Conservation (phyloP, 441 rosid species). For the Pelargonium citronellum region DNA sequence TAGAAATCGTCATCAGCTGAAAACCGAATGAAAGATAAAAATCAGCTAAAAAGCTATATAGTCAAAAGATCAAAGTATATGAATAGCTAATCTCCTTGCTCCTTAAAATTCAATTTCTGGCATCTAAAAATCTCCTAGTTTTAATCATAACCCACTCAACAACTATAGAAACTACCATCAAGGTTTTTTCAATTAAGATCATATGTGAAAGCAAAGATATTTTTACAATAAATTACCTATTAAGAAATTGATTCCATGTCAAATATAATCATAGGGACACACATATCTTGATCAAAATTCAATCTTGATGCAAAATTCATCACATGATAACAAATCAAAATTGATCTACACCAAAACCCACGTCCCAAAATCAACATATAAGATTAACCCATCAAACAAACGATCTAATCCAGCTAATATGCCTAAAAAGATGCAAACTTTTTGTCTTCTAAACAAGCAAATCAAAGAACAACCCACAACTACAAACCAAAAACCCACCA, state of each 20-base stretch:
- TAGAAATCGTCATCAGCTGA: constrained; percentile 70
- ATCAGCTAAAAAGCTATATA: background rate
- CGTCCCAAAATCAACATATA: background rate
- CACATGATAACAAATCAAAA: background rate
- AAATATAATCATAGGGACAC: too few relatives aligned
- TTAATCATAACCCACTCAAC: too few relatives aligned
- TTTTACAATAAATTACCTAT: background rate
- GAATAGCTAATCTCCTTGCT: background rate
- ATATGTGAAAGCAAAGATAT: background rate
- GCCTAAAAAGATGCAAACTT: background rate
- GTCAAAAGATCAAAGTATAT: background rate
- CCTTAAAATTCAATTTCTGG: background rate
- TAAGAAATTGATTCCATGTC: background rate
- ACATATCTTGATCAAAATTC: background rate
- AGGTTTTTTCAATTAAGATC: background rate
- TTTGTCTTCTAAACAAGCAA: background rate
- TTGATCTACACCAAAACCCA: background rate
- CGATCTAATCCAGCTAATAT: background rate
- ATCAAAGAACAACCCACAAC: background rate
- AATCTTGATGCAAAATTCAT: background rate
- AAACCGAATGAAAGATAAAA: constrained; percentile 15
- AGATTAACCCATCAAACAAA: constrained; percentile 1
- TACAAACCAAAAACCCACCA: background rate
- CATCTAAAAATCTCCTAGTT: background rate
- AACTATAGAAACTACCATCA: too few relatives aligned